Evolutionary conservation across 306 rosid genomes (phyloP).

Genomic region (Lagenaria siceraria): DNA sequence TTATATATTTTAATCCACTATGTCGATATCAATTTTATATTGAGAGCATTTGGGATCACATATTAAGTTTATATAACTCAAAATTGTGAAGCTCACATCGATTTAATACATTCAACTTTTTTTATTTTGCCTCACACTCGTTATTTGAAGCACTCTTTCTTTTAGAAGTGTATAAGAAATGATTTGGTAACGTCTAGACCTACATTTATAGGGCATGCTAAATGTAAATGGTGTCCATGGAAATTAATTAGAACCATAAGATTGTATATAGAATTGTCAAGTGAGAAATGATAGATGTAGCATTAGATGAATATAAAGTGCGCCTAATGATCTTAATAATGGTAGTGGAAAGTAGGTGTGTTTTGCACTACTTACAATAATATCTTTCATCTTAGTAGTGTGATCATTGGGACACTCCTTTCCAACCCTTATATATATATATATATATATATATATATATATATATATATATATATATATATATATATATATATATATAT

Average conservation of each 20-base stretch:
- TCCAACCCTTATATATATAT: no score
- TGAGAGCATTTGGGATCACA: neutral
- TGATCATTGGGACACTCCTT: neutral
- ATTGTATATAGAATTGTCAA: neutral
- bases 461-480: no score
- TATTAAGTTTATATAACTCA: neutral
- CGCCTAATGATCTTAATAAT: neutral
- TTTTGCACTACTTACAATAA: neutral
- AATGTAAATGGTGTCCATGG: neutral
- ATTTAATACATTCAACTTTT: neutral
- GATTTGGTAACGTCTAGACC: neutral
- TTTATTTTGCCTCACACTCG: neutral
- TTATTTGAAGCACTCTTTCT: neutral
- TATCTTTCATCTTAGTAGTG: neutral
- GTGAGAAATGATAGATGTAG: neutral
- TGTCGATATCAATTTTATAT: neutral
- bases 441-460: no score
- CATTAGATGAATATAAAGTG: neutral
- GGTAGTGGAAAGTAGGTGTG: conserved; percentile 3
- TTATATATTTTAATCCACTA: neutral
- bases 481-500: no score
- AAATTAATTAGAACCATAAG: neutral
- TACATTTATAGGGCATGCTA: neutral
- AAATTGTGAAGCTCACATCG: neutral
- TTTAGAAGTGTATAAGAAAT: neutral